Evolutionary conservation across 2,329 filamentous ascomycete genomes (phyloP).

Genomic region (Zelopaecilomyces penicillatus): DNA sequence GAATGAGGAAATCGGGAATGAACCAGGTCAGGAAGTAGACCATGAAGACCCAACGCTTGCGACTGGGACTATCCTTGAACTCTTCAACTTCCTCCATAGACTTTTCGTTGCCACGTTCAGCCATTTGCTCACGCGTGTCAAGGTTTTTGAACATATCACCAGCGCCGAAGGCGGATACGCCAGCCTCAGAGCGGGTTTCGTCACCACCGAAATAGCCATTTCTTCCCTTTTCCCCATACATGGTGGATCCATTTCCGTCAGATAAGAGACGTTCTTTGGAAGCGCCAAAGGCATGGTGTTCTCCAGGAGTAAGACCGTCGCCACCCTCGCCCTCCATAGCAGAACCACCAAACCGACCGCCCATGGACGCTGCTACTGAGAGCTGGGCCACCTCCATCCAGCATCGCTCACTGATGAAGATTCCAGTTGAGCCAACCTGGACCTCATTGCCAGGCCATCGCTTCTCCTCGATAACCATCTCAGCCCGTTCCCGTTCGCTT

Average conservation of each 20-base stretch:
- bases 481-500: conserved; percentile 84
- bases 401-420: conserved; percentile 91
- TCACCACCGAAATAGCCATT: conserved; percentile 77
- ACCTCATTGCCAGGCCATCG: conserved; percentile 91
- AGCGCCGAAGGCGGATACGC: conserved; percentile 78
- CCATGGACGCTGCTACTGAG: conserved; percentile 50
- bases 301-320: conserved; percentile 51
- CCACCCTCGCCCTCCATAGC: conserved; percentile 55
- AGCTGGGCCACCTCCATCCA: conserved; percentile 86
- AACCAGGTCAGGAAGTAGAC: conserved; percentile 81
- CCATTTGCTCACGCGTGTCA: conserved; percentile 88
- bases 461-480: conserved; percentile 85
- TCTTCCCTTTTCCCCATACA: conserved; percentile 65
- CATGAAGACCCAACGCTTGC: conserved; percentile 83
- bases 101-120: conserved; percentile 88
- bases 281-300: conserved; percentile 51
- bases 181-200: conserved; percentile 84
- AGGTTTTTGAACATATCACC: conserved; percentile 98
- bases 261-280: conserved; percentile 54
- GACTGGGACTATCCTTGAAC: conserved; percentile 63
- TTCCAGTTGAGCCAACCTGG: conserved; percentile 79
- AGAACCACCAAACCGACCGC: conserved; percentile 25
- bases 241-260: conserved; percentile 46
- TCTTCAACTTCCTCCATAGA: conserved; percentile 86
- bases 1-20: conserved; percentile 76